Percentiles rank a stretch among this genome's conserved stretches.
Conservation (phyloP, 257 asterid genomes). For the Solanum peruvianum region DNA sequence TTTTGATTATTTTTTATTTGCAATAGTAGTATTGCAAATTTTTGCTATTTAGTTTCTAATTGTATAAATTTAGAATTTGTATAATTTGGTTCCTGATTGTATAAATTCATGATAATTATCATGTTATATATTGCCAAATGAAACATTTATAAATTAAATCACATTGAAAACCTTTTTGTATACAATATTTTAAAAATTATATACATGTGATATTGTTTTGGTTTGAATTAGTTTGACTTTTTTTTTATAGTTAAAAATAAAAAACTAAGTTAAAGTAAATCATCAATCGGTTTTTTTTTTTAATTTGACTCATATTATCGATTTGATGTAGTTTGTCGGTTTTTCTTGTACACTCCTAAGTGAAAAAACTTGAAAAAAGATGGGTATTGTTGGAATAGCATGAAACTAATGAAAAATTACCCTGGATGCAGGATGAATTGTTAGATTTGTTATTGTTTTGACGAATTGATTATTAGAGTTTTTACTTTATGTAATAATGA, state of each 20-base stretch:
- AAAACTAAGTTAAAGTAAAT: not conserved
- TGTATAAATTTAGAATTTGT: no score
- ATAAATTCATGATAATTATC: no score
- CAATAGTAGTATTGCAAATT: no score
- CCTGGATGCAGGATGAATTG: not conserved
- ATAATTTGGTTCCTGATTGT: no score
- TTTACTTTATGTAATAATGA: not conserved
- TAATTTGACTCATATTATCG: not conserved
- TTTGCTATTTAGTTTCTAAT: not conserved
- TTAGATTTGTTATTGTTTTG: no score
- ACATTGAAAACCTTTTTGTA: not conserved
- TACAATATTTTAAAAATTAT: no score
- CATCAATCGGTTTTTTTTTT: no score
- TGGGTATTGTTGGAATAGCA: not conserved
- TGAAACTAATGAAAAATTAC: not conserved
- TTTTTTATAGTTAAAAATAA: no score
- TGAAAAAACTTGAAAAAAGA: not conserved
- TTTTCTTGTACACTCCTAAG: not conserved
- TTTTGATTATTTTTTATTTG: no score
- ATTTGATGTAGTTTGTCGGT: not conserved
- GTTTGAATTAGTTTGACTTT: not conserved
- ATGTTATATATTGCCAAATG: no score
- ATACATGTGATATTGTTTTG: not conserved
- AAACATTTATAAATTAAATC: no score
- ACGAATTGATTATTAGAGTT: no score